Percentiles rank a stretch among this genome's conserved stretches.
Conservation (phyloP, 2,329 filamentous ascomycete species). For the Paraconiothyrium sp. region DNA sequence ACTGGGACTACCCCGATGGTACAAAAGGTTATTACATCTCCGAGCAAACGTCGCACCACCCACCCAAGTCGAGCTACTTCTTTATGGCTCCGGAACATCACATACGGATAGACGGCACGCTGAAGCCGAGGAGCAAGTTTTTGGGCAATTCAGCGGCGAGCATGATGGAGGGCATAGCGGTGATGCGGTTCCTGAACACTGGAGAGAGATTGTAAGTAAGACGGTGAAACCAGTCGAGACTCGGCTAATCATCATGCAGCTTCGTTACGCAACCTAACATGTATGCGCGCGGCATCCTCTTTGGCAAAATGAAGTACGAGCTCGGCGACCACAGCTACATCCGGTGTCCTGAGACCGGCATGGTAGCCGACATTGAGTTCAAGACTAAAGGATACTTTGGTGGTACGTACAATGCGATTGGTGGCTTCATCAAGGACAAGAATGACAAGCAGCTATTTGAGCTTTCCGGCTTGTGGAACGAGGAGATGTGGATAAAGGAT, state of each 20-base stretch:
- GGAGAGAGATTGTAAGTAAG: slow-evolving; percentile 85
- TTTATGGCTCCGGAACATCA: slow-evolving; percentile 95
- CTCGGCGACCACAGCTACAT: slow-evolving; percentile 96
- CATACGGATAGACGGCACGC: slow-evolving; percentile 92
- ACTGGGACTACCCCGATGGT: slow-evolving; percentile 88
- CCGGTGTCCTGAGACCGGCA: slow-evolving; percentile 84
- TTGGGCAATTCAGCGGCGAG: slow-evolving; percentile 96
- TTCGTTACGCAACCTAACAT: slow-evolving; percentile 98
- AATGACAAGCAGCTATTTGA: slow-evolving; percentile 91
- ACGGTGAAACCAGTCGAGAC: not conserved
- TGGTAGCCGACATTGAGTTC: slow-evolving; percentile 94
- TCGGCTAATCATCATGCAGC: slow-evolving; percentile 57
- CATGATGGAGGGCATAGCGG: slow-evolving; percentile 96
- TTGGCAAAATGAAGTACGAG: slow-evolving; percentile 99
- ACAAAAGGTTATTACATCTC: slow-evolving; percentile 94
- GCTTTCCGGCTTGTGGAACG: slow-evolving; percentile 88
- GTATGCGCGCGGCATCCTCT: slow-evolving; percentile 96
- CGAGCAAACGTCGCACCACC: slow-evolving; percentile 97
- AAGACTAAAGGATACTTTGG: slow-evolving; percentile 98
- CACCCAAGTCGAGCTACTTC: slow-evolving; percentile 98
- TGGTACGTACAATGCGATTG: slow-evolving; percentile 95
- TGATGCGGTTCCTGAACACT: slow-evolving; percentile 82
- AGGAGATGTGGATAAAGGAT: slow-evolving; percentile 93
- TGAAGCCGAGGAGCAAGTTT: slow-evolving; percentile 95
- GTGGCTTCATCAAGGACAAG: slow-evolving; percentile 86